Evolutionary conservation across 2,329 filamentous ascomycete genomes (phyloP).

Genomic region (Camptophora hylomeconis): DNA sequence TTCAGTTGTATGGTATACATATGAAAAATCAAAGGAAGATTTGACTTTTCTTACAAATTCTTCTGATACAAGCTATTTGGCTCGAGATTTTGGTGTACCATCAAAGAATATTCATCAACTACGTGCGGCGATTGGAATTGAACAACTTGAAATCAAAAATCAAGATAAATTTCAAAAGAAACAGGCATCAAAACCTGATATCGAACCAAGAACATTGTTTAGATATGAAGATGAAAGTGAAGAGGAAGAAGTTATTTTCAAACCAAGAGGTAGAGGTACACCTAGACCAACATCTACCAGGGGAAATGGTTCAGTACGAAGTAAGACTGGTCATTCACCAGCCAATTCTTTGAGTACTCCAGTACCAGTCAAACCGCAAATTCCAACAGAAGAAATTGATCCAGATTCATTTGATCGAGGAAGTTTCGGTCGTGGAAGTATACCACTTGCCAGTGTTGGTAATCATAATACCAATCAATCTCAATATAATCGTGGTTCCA

Average conservation of each 20-base stretch:
- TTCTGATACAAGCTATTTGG: conserved; percentile 28
- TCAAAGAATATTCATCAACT: conserved; percentile 36
- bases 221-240: conserved; percentile 36
- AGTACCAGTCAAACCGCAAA: conserved; percentile 20
- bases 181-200: conserved; percentile 16
- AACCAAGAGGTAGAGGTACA: conserved; percentile 14
- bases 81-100: conserved; percentile 34
- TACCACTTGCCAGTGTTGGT: conserved; percentile 15
- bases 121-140: conserved; percentile 33
- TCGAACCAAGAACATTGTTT: conserved; percentile 30
- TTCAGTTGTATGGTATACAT: conserved; percentile 32
- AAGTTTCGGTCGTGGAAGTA: conserved; percentile 16
- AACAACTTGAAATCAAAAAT: conserved; percentile 32
- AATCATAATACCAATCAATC: conserved; percentile 5
- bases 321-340: too few relatives aligned
- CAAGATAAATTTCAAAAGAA: conserved; percentile 32
- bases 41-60: conserved; percentile 32
- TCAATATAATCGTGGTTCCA: conserved; percentile 6
- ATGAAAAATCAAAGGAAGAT: conserved; percentile 21
- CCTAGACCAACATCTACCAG: conserved; percentile 6
- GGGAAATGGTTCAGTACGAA: conserved; percentile 13
- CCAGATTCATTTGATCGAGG: conserved; percentile 34
- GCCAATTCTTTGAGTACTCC: conserved; percentile 5
- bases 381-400: conserved; percentile 34
- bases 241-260: conserved; percentile 35